phyloP scores from a whole-genome alignment of 1,284 basidiomycete genomes.

The Ustilago shanxiensis region DNA sequence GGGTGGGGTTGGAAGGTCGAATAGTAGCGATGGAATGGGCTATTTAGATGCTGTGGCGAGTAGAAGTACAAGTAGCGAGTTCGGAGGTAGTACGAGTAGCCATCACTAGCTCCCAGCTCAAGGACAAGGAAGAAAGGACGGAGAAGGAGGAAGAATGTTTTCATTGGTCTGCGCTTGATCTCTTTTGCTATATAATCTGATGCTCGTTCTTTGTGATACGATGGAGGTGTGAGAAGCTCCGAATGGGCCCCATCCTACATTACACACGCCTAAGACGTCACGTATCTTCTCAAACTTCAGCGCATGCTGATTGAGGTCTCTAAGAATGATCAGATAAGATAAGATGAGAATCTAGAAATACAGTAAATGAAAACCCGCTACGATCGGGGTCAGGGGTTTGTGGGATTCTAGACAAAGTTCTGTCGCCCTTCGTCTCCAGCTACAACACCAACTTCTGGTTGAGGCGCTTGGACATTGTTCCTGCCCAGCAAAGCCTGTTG shows the following conservation, averaged over 20 bases:
- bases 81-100: not conserved
- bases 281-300: no score
- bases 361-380: not conserved
- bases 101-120: no score
- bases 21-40: not conserved
- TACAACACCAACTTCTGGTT: not conserved
- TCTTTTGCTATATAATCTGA: no score
- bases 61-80: constrained; percentile 4
- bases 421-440: not conserved
- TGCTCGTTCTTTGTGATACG: no score
- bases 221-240: no score
- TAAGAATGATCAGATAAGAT: not conserved
- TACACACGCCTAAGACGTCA: no score
- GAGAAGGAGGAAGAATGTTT: no score
- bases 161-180: no score
- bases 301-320: no score
- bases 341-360: constrained; percentile 7
- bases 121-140: no score
- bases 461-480: no score
- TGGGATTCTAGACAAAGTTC: not conserved
- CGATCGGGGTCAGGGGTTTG: not conserved
- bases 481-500: constrained; percentile 18
- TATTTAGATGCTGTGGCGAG: not conserved
- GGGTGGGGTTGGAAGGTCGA: not conserved
- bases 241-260: no score